Evolutionary conservation across 2,329 filamentous ascomycete species (phyloP), one percentile per base, ranked within the genome.

Genomic region (Pseudonectria buxi): DNA sequence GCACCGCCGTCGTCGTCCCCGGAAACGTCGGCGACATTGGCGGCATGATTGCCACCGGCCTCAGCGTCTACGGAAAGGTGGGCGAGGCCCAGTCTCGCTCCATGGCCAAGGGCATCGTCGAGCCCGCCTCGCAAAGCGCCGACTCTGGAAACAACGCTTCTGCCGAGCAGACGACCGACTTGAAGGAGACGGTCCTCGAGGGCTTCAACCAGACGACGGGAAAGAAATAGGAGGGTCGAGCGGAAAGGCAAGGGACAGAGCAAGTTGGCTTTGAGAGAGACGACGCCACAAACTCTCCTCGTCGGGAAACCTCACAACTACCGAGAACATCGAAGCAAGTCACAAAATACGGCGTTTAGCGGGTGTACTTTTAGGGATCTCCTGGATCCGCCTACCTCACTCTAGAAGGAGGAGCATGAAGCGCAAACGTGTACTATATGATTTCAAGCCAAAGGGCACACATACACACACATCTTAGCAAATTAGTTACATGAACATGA

Each of bases 21-120:
- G 92, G 92, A 10, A 96, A 98, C 55, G 87, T 98, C 26, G 92
- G 92, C 41, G 92, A 98, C 58, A 89, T 98, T 50, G 83, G 87
- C 36, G 80, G 86, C 49, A 95, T 98, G 89, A 96, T 98, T 60
- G 89, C 92, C 26, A 94, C 86, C 13, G 92, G 89, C 2, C 81
- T 98, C 71, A 84, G 88, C 36, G 89, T 98, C 13, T 98, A 95
- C 60, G 87, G 90, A 40, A 95, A 94, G 61, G 86, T 98, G 29
- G 87, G 79, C 50, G 78, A 90, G 54, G 77, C 81, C 1, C 87
- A 95, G 63, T 76, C 78, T 16, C 82, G 76, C 57, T 69, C 71
- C 10, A 72, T 85, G 61, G 76, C 79, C 5, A 71, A 71, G 46
- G 69, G 71, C 50, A 39, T 65, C 3, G 54, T 72, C 14, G 61